phyloP scores from a whole-genome alignment of 495 filamentous ascomycete genomes.

The Penicillium nucicola region DNA sequence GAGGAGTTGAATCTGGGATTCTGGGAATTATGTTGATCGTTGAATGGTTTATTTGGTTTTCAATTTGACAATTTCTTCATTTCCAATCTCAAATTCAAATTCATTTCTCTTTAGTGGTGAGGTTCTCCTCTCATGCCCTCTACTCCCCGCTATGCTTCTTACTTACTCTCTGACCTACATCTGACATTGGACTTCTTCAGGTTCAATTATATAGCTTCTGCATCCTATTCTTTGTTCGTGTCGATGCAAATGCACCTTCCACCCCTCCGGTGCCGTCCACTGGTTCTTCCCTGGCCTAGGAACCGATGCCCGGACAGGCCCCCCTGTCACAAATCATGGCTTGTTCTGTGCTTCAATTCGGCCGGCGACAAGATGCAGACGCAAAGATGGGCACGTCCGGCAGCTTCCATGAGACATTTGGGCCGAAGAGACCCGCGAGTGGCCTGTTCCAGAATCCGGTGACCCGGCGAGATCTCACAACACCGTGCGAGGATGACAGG shows the following conservation, averaged over 20 bases:
- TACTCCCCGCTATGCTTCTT: neutral
- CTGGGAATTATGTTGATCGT: too few species aligned
- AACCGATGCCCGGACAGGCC: slow-evolving; percentile 20
- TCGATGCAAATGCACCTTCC: slow-evolving; percentile 6
- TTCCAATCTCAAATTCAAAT: neutral
- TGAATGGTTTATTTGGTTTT: neutral
- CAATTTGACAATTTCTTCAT: neutral
- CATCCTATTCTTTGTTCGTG: neutral
- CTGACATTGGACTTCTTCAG: neutral
- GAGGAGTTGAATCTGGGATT: too few species aligned
- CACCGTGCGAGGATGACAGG: slow-evolving; percentile 27
- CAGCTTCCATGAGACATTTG: slow-evolving; percentile 31
- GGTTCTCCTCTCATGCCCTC: neutral
- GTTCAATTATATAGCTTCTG: neutral
- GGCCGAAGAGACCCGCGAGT: slow-evolving; percentile 24
- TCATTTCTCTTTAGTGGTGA: too few species aligned
- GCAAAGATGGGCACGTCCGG: slow-evolving; percentile 22
- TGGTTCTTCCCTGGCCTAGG: slow-evolving; percentile 18
- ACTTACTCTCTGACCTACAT: neutral
- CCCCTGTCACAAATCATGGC: slow-evolving; percentile 19
- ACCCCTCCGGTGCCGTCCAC: slow-evolving; percentile 28
- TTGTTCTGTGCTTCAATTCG: slow-evolving; percentile 24
- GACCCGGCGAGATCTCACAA: slow-evolving; percentile 32
- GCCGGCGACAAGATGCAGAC: slow-evolving; percentile 18
- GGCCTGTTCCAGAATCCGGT: slow-evolving; percentile 32